A percentile compares a stretch with the other conserved stretches of the same genome.
phyloP scores from a whole-genome alignment of 2,329 filamentous ascomycete species.

The Aureobasidium sp. region DNA sequence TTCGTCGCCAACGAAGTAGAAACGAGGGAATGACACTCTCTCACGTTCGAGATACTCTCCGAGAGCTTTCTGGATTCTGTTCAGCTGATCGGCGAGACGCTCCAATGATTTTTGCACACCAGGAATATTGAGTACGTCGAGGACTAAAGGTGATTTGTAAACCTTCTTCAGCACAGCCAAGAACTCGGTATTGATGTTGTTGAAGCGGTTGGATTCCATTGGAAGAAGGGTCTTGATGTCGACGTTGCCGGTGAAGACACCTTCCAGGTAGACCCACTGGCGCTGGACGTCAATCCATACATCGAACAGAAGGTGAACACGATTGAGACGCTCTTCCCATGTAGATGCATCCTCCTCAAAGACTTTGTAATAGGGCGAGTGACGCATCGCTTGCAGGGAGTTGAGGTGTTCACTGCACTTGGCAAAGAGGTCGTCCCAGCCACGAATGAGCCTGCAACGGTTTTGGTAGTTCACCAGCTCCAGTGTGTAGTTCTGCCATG shows the following conservation, averaged over 20 bases:
- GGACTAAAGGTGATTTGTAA: conserved; percentile 87
- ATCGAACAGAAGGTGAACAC: conserved; percentile 94
- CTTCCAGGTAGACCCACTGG: conserved; percentile 98
- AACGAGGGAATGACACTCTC: conserved; percentile 91
- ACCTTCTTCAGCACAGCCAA: conserved; percentile 99
- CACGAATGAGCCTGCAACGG: conserved; percentile 93
- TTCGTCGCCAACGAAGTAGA: conserved; percentile 99
- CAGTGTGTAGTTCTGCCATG: conserved; percentile 89
- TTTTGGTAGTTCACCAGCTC: conserved; percentile 97
- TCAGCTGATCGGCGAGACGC: conserved; percentile 87
- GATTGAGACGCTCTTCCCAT: conserved; percentile 97
- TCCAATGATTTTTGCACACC: conserved; percentile 95
- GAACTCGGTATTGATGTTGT: conserved; percentile 99
- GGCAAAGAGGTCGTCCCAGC: conserved; percentile 96
- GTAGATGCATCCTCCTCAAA: conserved; percentile 95
- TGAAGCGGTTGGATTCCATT: conserved; percentile 92
- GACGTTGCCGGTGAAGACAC: conserved; percentile 95
- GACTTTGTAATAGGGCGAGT: conserved; percentile 98
- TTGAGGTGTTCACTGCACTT: conserved; percentile 98
- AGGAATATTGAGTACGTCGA: conserved; percentile 92
- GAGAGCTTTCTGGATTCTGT: conserved; percentile 98
- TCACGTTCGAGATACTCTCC: conserved; percentile 98
- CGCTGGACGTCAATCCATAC: conserved; percentile 99
- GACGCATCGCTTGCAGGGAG: conserved; percentile 95
- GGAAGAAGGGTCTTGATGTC: conserved; percentile 98